Base-by-base conservation (phyloP, 2,329 filamentous ascomycete species). In the Exophiala lecanii-corni region DNA sequence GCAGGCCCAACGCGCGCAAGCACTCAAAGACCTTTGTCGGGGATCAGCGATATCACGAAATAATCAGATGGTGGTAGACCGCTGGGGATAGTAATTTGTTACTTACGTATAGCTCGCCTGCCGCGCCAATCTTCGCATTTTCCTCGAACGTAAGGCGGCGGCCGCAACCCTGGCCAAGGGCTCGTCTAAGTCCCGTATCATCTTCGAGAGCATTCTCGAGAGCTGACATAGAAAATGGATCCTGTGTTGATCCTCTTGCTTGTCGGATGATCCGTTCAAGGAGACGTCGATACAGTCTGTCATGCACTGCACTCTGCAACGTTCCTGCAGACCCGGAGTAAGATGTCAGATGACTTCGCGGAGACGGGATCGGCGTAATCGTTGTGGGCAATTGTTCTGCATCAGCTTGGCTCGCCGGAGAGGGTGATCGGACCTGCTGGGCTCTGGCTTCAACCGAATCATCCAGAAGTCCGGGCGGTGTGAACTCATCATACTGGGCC, bases 191-290 rank as follows among this genome's bases (percentile, higher is more conserved):
- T 5, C 30, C n/a, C 5, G 5, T 13, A 32, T 32, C n/a, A 32
- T 32, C 30, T 28, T 28, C 25, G 25, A 28, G 25, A 28, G 25
- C 25, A 32, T 32, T 32, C 30, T 32, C 30, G 25, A 28, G 25
- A 28, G 9, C 25, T 28, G 25, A 28, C 25, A 28, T 28, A 28
- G 25, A 28, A 13, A 32, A 32, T 5, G 5, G 5, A 5, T 13
- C 5, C 30, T 32, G 30, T 13, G 30, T 32, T 5, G 30, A 5
- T 32, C n/a, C 30, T 32, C 30, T 32, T 13, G 30, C 30, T 5
- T 32, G 30, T 32, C 30, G 30, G n/a, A 32, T 32, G 30, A 32
- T 5, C 30, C 30, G 5, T 13, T 32, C 30, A 5, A 32, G 30
- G n/a, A 32, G n/a, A 32, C 30, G 30, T 32, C n/a, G 30, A 13